Base-by-base conservation (phyloP, 192 early-diverging fungal genomes). In the Rhizophagus prolifer region DNA sequence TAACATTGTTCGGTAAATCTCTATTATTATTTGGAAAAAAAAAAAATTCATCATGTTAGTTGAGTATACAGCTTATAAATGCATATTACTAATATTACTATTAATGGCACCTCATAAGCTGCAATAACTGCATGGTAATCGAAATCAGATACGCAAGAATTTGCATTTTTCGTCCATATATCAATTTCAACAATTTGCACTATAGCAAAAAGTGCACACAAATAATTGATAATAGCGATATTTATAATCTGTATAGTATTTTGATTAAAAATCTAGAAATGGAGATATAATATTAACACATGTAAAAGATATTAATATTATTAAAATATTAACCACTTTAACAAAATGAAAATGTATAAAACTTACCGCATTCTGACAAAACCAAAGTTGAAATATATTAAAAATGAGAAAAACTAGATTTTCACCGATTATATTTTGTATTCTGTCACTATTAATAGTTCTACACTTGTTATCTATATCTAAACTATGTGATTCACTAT, bases 1-100 rank as follows among this genome's bases (percentile, higher is more conserved):
- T 64, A 95, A 92, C 81, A 94, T 94, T 38, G 85, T 82, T 61
- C 87, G 82, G 68, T 86, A 90, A 86, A 89, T 86, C 47, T 72
- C 87, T 88, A 70, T 54, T 44, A 34, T 28, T 10, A 77, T 60
- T 47, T 58, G 7, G 6, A 9, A 59, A 16, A 61, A 25, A 75
- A 67, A 10, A 77, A 47, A n/a, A 44, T 25, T 30, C 2, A 38
- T 31, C 3, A 66, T 36, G 10, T n/a, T 62, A 6, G 25, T 28
- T 21, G 13, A 70, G 61, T 34, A 50, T 38, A 21, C 36, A 34
- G 7, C 7, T 5, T 36, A 16, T 54, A 64, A 4, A 47, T 61
- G 26, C 50, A 63, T 63, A 74, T 38, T 26, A 74, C 60, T 63
- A 44, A 25, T 38, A 74, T 74, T 16, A 26, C 25, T 44, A 74